phyloP scores from a whole-genome alignment of 1,139 yeast genomes.

The Suhomyces ambrosiae region DNA sequence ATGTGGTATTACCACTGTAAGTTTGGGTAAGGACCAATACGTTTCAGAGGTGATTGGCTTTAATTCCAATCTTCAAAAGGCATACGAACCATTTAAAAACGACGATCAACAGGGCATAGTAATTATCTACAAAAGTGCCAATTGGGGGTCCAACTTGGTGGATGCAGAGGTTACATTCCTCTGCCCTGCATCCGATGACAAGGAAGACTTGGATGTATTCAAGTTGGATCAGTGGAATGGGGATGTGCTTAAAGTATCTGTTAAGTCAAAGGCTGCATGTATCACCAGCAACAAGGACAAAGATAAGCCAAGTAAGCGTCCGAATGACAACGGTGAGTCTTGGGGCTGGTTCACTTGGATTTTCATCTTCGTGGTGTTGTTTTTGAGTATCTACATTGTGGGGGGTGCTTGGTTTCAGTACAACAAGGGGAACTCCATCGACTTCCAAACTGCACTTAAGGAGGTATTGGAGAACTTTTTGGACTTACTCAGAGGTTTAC shows the following conservation, averaged over 20 bases:
- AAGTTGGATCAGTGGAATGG: constrained; percentile 37
- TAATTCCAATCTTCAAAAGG: constrained; percentile 39
- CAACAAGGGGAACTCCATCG: constrained; percentile 54
- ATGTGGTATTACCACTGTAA: constrained; percentile 63
- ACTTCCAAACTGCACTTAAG: constrained; percentile 54
- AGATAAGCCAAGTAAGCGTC: constrained; percentile 25
- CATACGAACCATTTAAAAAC: constrained; percentile 20
- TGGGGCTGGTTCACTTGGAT: constrained; percentile 85
- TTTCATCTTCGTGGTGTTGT: constrained; percentile 64
- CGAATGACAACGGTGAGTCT: constrained; percentile 45
- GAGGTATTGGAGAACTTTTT: constrained; percentile 75
- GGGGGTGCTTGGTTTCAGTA: constrained; percentile 81
- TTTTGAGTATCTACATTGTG: constrained; percentile 69
- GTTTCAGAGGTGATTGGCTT: constrained; percentile 60
- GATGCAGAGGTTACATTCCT: constrained; percentile 53
- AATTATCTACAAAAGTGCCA: constrained; percentile 54
- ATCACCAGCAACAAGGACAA: constrained; percentile 30
- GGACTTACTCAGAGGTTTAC: constrained; percentile 63
- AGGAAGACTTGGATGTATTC: constrained; percentile 22
- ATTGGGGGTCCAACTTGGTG: constrained; percentile 69
- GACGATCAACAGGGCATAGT: constrained; percentile 42
- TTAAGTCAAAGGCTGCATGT: constrained; percentile 44
- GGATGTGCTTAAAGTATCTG: constrained; percentile 25
- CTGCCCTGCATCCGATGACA: constrained; percentile 46
- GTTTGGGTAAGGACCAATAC: constrained; percentile 46